phyloP scores from a whole-genome alignment of 2,329 filamentous ascomycete species.

The Magnaporthiopsis rhizophila region DNA sequence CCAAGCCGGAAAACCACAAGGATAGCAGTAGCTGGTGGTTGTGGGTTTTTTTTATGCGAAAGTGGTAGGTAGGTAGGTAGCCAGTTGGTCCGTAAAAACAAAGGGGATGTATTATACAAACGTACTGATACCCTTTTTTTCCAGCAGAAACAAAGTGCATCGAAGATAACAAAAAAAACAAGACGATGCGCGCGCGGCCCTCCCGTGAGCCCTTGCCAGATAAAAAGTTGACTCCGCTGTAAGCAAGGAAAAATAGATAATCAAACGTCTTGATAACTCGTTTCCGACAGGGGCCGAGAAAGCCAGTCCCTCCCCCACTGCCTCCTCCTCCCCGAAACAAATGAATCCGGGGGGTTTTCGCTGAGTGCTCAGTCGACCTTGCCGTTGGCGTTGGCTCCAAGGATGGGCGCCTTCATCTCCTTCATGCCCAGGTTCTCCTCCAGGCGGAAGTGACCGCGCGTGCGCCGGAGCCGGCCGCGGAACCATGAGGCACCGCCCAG shows the following conservation, averaged over 20 bases:
- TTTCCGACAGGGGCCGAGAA: background rate
- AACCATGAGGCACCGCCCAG: conserved; percentile 45
- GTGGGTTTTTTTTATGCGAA: background rate
- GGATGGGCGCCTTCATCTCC: conserved; percentile 56
- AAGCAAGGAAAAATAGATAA: background rate
- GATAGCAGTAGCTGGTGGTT: background rate
- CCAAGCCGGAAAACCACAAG: background rate
- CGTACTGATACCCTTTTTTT: conserved; percentile 8
- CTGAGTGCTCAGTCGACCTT: conserved; percentile 38
- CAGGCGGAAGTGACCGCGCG: conserved; percentile 52
- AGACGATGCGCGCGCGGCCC: background rate
- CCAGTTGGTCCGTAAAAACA: conserved; percentile 1
- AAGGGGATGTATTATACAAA: conserved; percentile 11
- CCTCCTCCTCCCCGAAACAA: background rate
- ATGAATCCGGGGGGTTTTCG: background rate
- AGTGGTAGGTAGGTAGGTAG: background rate
- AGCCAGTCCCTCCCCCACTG: background rate
- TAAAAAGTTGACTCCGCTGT: background rate
- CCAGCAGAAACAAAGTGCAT: background rate
- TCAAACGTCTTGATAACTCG: background rate
- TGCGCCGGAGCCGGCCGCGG: conserved; percentile 44
- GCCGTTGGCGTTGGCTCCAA: conserved; percentile 38
- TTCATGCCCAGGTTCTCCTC: conserved; percentile 43
- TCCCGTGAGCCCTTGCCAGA: background rate
- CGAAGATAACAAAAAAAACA: background rate